Evolutionary conservation across 116 monocot genomes (phyloP).

Genomic region (Phalaenopsis hybrid): DNA sequence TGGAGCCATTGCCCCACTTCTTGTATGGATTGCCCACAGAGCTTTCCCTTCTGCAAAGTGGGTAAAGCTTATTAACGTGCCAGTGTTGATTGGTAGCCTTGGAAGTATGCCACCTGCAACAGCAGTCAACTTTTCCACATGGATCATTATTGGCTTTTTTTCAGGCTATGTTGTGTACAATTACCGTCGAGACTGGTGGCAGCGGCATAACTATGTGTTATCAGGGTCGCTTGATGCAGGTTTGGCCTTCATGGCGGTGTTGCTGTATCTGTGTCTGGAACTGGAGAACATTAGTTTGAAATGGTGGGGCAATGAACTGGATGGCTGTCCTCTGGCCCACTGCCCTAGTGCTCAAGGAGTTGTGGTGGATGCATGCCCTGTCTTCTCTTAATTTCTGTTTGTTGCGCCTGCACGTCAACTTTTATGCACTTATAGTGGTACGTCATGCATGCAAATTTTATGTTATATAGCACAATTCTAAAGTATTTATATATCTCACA

Average conservation of each 20-base stretch:
- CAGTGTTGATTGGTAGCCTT: constrained; percentile 13
- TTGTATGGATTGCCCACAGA: constrained; percentile 28
- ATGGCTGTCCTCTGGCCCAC: constrained; percentile 51
- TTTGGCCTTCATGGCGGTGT: constrained; percentile 27
- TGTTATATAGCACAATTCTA: too few relatives aligned
- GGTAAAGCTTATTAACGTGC: constrained; percentile 35
- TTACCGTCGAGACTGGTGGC: constrained; percentile 31
- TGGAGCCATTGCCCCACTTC: constrained; percentile 26
- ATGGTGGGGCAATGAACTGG: constrained; percentile 72
- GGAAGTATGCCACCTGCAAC: constrained; percentile 20
- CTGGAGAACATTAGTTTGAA: constrained; percentile 12
- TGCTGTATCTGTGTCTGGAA: constrained; percentile 13
- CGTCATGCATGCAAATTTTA: too few relatives aligned
- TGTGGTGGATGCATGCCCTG: constrained; percentile 30
- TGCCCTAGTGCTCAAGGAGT: constrained; percentile 47
- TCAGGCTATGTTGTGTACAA: constrained; percentile 25
- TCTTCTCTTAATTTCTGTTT: constrained; percentile 1
- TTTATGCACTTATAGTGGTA: too few relatives aligned
- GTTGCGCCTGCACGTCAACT: too few relatives aligned
- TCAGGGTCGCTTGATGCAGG: constrained; percentile 32
- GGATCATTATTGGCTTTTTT: constrained; percentile 21
- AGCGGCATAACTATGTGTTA: constrained; percentile 24
- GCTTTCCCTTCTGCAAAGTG: constrained; percentile 34
- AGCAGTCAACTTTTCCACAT: constrained; percentile 22
- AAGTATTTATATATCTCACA: too few relatives aligned